These are phyloP conservation scores for Auricularia sp. DNA, from an alignment of 768 basidiomycete species.

Conservation along the genomic window DNA sequence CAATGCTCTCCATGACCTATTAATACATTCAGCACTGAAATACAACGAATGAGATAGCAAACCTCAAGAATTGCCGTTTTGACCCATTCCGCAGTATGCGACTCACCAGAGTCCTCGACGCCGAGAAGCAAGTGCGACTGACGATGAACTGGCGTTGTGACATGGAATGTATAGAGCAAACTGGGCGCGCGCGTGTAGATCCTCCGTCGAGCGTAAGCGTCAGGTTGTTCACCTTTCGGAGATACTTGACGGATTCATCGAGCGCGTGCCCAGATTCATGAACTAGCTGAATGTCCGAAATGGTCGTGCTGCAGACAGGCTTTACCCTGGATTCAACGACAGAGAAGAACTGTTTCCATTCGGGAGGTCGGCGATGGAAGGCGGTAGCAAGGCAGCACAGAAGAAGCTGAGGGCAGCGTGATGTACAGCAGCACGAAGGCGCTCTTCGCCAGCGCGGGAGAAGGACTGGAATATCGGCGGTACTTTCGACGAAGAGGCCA, in stretches of 20 bases:
- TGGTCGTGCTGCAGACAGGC: not conserved
- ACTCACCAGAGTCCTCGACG: not conserved
- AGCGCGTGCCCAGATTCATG: not conserved
- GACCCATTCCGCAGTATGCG: not conserved
- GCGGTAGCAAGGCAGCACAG: not conserved
- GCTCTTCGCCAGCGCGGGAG: not conserved
- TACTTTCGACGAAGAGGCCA: not conserved
- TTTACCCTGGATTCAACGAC: not conserved
- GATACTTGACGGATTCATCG: not conserved
- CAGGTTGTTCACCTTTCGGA: not conserved
- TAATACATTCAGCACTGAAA: too few relatives aligned
- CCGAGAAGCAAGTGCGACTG: not conserved
- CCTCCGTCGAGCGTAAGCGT: not conserved
- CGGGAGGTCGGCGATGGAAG: not conserved
- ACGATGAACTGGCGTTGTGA: not conserved
- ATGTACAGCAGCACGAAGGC: not conserved
- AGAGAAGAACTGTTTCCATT: not conserved
- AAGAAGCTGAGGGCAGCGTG: not conserved
- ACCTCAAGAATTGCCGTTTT: not conserved
- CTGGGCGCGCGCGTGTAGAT: not conserved
- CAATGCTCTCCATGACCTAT: not conserved
- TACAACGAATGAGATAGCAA: too few relatives aligned
- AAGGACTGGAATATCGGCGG: not conserved
- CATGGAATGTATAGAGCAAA: not conserved
- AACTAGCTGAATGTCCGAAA: not conserved